Conservation (phyloP, 805 yeast genomes). For the Pichia thaimueangensis region DNA sequence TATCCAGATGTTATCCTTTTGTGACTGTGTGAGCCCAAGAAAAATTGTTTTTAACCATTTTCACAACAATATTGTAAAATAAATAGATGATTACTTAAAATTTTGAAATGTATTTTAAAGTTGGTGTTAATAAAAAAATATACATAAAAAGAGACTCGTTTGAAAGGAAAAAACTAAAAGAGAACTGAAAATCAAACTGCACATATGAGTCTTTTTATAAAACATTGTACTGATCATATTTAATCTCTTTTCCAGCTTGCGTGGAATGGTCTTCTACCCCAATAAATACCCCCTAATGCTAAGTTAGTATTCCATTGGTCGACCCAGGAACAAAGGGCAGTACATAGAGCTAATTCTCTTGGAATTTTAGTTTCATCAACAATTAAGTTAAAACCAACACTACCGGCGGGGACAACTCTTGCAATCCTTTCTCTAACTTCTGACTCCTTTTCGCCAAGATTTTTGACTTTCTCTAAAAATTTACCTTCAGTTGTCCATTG, state of each 20-base stretch:
- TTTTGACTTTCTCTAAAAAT: constrained; percentile 49
- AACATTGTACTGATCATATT: no score
- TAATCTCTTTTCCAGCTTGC: constrained; percentile 54
- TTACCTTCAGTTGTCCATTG: constrained; percentile 62
- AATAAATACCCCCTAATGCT: constrained; percentile 60
- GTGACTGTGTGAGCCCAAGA: no score
- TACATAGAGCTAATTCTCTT: constrained; percentile 51
- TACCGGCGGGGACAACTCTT: constrained; percentile 46
- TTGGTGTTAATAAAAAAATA: no score
- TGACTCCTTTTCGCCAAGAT: constrained; percentile 57
- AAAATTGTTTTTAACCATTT: no score
- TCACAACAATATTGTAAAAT: no score
- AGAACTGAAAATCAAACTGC: no score
- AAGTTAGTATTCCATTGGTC: constrained; percentile 63
- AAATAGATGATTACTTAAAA: no score
- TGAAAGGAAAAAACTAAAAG: no score
- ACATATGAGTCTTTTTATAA: no score
- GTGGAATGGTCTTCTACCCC: constrained; percentile 43
- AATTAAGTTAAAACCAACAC: constrained; percentile 46
- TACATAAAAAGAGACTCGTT: no score
- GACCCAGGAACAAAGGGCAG: constrained; percentile 54
- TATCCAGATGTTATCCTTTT: no score
- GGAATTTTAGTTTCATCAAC: constrained; percentile 51
- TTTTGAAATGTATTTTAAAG: no score
- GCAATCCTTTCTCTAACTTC: constrained; percentile 63